A percentile compares a stretch with the other conserved stretches of the same genome.
Evolutionary conservation across 2,329 filamentous ascomycete species (phyloP).

Genomic region (Zalaria obscura): DNA sequence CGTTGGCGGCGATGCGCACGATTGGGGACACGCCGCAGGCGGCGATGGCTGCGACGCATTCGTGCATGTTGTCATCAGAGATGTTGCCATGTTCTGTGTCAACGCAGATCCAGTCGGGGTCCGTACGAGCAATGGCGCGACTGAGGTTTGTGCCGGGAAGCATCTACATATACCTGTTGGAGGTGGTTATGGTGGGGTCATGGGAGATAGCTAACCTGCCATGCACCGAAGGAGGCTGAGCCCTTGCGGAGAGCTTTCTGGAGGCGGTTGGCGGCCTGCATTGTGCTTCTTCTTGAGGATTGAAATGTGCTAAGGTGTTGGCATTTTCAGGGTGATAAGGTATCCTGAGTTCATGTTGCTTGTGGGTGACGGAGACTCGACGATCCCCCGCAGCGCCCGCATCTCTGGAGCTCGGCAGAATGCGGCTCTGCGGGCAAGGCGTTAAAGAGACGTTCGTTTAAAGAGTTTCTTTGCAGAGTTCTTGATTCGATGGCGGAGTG

Average conservation of each 20-base stretch:
- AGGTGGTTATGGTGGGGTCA: background rate
- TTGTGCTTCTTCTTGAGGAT: conserved; percentile 10
- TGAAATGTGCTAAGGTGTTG: too few relatives aligned
- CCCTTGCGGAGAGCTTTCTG: conserved; percentile 36
- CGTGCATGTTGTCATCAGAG: conserved; percentile 39
- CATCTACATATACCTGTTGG: conserved; percentile 18
- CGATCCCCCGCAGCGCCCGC: too few relatives aligned
- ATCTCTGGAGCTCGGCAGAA: too few relatives aligned
- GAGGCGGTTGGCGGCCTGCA: conserved; percentile 41
- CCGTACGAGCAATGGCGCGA: conserved; percentile 36
- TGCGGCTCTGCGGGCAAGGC: too few relatives aligned
- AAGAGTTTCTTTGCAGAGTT: too few relatives aligned
- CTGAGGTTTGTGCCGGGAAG: conserved; percentile 40
- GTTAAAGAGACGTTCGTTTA: too few relatives aligned
- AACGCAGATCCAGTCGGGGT: conserved; percentile 40
- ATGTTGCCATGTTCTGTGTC: conserved; percentile 45
- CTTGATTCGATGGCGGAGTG: too few relatives aligned
- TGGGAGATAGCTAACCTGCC: conserved; percentile 33
- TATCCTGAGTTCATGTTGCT: too few relatives aligned
- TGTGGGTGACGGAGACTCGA: too few relatives aligned
- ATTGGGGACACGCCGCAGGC: conserved; percentile 28
- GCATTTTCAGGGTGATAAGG: too few relatives aligned
- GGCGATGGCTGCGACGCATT: conserved; percentile 36
- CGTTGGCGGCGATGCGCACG: conserved; percentile 38
- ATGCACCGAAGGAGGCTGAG: conserved; percentile 39